phyloP scores from a whole-genome alignment of 495 filamentous ascomycete species.

The Aspergillus sparsus region DNA sequence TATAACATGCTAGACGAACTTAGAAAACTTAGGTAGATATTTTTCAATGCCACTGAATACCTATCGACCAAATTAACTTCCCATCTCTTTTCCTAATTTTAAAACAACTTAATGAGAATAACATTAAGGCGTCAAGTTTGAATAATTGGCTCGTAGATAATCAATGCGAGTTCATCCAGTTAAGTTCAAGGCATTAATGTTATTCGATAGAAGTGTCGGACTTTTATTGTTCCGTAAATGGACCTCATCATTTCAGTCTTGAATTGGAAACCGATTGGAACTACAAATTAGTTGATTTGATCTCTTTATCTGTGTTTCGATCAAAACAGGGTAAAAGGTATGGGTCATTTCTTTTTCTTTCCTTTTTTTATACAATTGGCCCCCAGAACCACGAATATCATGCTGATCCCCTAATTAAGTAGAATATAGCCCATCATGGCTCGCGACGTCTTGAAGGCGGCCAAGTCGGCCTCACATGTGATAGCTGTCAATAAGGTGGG shows the following conservation, averaged over 20 bases:
- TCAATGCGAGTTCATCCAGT: neutral
- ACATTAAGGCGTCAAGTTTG: too few relatives aligned
- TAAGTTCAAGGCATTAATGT: neutral
- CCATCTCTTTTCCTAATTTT: too few relatives aligned
- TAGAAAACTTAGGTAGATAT: too few relatives aligned
- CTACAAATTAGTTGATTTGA: neutral
- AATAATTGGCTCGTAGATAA: too few relatives aligned
- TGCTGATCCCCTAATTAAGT: conserved; percentile 15
- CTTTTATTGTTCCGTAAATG: conserved; percentile 6
- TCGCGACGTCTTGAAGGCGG: conserved; percentile 45
- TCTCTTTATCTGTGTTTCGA: neutral
- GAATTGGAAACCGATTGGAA: neutral
- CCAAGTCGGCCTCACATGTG: conserved; percentile 44
- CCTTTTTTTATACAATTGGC: neutral
- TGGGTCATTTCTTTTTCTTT: neutral
- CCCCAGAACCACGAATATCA: neutral
- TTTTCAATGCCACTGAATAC: too few relatives aligned
- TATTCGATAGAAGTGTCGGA: neutral
- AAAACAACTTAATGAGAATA: too few relatives aligned
- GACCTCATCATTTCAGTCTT: conserved; percentile 5
- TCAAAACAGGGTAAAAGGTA: conserved; percentile 3
- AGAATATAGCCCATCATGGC: conserved; percentile 41
- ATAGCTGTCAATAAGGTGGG: conserved; percentile 42
- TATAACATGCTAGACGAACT: too few relatives aligned
- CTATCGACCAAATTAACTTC: too few relatives aligned